Evolutionary conservation across 2,329 filamentous ascomycete species (phyloP).

Genomic region (Pseudopyrenochaeta lycopersici): DNA sequence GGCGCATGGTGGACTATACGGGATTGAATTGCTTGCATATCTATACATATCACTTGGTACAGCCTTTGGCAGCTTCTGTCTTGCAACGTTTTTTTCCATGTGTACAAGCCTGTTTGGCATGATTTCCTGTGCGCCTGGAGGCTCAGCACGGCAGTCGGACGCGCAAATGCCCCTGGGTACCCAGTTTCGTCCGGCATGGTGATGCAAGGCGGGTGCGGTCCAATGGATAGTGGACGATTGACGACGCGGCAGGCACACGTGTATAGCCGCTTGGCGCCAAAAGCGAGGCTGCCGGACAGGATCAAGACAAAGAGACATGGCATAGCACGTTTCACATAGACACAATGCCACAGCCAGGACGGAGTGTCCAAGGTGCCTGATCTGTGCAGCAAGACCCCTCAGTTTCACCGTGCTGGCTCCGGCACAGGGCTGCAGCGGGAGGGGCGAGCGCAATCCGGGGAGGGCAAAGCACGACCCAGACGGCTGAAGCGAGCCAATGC

Average conservation of each 20-base stretch:
- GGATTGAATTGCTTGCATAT: neutral
- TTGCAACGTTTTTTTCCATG: no score
- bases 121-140: neutral
- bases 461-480: constrained; percentile 25
- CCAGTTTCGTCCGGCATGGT: constrained; percentile 4
- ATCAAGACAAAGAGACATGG: neutral
- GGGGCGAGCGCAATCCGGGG: constrained; percentile 23
- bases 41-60: constrained; percentile 2
- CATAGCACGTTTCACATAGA: neutral
- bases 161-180: no score
- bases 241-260: neutral
- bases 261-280: constrained; percentile 3
- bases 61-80: no score
- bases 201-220: constrained; percentile 12
- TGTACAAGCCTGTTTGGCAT: neutral
- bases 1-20: constrained; percentile 2
- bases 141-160: neutral
- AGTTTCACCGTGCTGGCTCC: constrained; percentile 7
- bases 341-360: neutral
- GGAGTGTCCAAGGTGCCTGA: neutral
- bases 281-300: neutral
- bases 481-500: constrained; percentile 34
- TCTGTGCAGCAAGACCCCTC: constrained; percentile 8
- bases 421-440: constrained; percentile 26
- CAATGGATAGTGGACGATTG: constrained; percentile 11